phyloP scores from a whole-genome alignment of 495 filamentous ascomycete genomes.

The Lindgomyces ingoldianus region DNA sequence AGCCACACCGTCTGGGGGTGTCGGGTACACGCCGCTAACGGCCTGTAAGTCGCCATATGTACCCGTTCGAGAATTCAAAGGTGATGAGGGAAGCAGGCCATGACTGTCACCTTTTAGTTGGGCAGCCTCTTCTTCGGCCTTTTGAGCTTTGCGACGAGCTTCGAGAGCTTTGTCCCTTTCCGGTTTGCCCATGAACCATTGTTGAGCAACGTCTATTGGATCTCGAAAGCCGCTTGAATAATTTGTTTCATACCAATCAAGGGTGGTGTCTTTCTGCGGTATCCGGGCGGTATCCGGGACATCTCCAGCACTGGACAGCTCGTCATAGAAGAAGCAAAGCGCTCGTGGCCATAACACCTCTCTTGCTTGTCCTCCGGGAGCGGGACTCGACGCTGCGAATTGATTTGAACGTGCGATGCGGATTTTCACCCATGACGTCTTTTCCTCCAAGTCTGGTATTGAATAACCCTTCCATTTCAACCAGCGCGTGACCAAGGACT shows the following conservation, averaged over 20 bases:
- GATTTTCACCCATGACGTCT: slow-evolving; percentile 28
- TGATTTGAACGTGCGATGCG: slow-evolving; percentile 12
- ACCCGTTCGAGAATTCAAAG: slow-evolving; percentile 35
- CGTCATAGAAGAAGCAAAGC: slow-evolving; percentile 35
- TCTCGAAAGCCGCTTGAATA: slow-evolving; percentile 47
- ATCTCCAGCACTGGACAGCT: background rate
- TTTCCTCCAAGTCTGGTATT: background rate
- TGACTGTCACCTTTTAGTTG: slow-evolving; percentile 21
- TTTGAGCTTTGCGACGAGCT: slow-evolving; percentile 57
- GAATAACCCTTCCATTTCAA: slow-evolving; percentile 33
- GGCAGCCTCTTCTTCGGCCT: slow-evolving; percentile 44
- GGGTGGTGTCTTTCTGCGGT: background rate
- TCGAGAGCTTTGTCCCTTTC: slow-evolving; percentile 52
- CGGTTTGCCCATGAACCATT: slow-evolving; percentile 60
- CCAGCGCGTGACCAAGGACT: slow-evolving; percentile 25
- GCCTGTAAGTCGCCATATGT: slow-evolving; percentile 33
- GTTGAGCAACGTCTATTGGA: slow-evolving; percentile 66
- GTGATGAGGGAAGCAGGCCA: slow-evolving; percentile 33
- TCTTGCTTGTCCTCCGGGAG: background rate
- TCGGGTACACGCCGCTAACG: slow-evolving; percentile 71
- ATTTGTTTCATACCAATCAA: slow-evolving; percentile 37
- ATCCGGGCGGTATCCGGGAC: background rate
- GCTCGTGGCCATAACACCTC: slow-evolving; percentile 36
- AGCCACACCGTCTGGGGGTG: slow-evolving; percentile 74
- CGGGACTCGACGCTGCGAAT: background rate